A percentile compares a stretch with the other conserved stretches of the same genome.
phyloP scores from a whole-genome alignment of 495 filamentous ascomycete species.

The Elaphomyces granulatus region DNA sequence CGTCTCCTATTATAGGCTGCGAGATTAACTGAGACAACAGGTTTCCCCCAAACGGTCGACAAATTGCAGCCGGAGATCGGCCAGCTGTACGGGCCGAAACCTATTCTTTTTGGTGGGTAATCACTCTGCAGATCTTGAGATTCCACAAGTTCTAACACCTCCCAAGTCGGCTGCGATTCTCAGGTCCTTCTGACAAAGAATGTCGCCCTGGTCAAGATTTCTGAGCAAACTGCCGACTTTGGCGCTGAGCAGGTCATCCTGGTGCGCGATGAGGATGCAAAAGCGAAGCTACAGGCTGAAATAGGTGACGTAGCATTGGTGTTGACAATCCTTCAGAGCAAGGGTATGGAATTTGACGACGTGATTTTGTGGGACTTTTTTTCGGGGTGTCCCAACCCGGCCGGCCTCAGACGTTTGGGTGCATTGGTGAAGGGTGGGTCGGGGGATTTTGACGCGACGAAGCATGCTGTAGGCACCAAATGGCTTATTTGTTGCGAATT shows the following conservation, averaged over 20 bases:
- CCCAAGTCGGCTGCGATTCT: slow-evolving; percentile 14
- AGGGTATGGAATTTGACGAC: slow-evolving; percentile 37
- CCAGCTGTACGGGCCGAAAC: slow-evolving; percentile 21
- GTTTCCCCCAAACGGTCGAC: slow-evolving; percentile 28
- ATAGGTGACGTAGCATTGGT: slow-evolving; percentile 23
- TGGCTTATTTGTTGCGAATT: too few species aligned
- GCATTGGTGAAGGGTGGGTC: too few species aligned
- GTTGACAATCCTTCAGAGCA: slow-evolving; percentile 29
- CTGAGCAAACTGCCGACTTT: slow-evolving; percentile 20
- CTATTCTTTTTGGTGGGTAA: slow-evolving; percentile 21
- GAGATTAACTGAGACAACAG: too few species aligned
- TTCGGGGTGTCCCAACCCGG: slow-evolving; percentile 2
- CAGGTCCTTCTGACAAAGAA: slow-evolving; percentile 14
- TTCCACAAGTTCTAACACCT: background rate
- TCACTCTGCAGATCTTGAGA: background rate
- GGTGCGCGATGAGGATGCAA: slow-evolving; percentile 22
- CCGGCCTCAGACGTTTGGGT: slow-evolving; percentile 4
- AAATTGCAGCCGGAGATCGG: slow-evolving; percentile 27
- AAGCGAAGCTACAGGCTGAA: slow-evolving; percentile 14
- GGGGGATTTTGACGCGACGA: too few species aligned
- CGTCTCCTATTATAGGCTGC: too few species aligned
- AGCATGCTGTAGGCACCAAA: too few species aligned
- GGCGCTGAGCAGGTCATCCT: slow-evolving; percentile 33
- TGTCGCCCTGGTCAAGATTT: slow-evolving; percentile 14
- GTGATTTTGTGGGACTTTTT: slow-evolving; percentile 25